Conservation (phyloP, 2,329 filamentous ascomycete genomes). For the Cytospora leucostoma region DNA sequence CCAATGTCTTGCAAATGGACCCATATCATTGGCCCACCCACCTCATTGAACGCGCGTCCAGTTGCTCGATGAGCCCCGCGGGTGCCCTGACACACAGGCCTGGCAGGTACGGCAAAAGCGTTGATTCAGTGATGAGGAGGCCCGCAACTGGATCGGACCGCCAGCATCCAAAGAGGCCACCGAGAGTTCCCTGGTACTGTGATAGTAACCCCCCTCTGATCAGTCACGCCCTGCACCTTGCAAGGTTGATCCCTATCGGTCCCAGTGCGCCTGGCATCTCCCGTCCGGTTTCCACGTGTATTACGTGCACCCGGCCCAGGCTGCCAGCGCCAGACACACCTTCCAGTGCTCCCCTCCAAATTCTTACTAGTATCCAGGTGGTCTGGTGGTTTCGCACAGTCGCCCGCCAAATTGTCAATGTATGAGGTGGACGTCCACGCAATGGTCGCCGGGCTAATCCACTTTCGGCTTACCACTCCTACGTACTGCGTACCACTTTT, state of each 20-base stretch:
- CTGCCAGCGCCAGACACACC: not conserved
- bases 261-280: not conserved
- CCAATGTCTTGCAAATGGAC: conserved; percentile 17
- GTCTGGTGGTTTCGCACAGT: conserved; percentile 2
- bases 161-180: not conserved
- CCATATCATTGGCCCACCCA: conserved; percentile 23
- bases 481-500: conserved; percentile 15
- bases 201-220: not conserved
- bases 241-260: not conserved
- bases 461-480: conserved; percentile 11
- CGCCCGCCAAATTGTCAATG: conserved; percentile 3
- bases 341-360: not conserved
- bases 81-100: conserved; percentile 5
- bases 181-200: not conserved
- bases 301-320: conserved; percentile 14
- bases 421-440: conserved; percentile 22
- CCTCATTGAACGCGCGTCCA: conserved; percentile 26
- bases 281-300: conserved; percentile 18
- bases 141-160: not conserved
- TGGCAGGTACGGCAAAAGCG: not conserved
- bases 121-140: not conserved
- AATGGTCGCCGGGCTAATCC: conserved; percentile 20
- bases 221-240: not conserved
- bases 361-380: conserved; percentile 3
- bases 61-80: conserved; percentile 12